These are phyloP conservation scores for Daldinia vernicosa DNA, from an alignment of 495 filamentous ascomycete genomes.

Conservation along the genomic window DNA sequence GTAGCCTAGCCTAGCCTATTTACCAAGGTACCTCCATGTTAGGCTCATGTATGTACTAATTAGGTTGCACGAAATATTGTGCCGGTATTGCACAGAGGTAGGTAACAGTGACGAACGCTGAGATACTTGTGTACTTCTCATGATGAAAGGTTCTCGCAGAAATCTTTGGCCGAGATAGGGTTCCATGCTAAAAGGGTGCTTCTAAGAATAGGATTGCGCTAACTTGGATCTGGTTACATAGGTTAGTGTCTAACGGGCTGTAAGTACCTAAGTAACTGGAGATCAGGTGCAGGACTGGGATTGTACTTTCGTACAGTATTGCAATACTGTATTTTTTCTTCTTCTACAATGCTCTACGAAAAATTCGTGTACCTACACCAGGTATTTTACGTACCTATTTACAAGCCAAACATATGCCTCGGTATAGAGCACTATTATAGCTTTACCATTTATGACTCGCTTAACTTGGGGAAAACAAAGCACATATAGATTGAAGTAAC, in stretches of 20 bases:
- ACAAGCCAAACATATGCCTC: background rate
- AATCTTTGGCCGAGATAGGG: slow-evolving; percentile 38
- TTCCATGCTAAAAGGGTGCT: slow-evolving; percentile 1
- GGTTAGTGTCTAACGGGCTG: slow-evolving; percentile 19
- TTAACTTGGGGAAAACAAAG: background rate
- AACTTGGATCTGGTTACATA: slow-evolving; percentile 24
- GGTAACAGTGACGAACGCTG: background rate
- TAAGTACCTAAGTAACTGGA: slow-evolving; percentile 5
- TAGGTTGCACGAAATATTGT: background rate
- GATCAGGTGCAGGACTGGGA: slow-evolving; percentile 20
- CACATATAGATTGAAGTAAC: background rate
- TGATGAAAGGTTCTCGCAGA: slow-evolving; percentile 28
- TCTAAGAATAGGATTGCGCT: slow-evolving; percentile 37
- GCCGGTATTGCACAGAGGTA: too few relatives aligned
- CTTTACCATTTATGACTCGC: background rate
- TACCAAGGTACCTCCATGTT: background rate
- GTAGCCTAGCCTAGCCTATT: slow-evolving; percentile 15
- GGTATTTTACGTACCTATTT: background rate
- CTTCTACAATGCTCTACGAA: background rate
- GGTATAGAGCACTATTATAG: background rate
- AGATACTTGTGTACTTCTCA: slow-evolving; percentile 6
- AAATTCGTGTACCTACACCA: background rate
- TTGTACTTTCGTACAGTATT: slow-evolving; percentile 7
- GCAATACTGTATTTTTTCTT: background rate
- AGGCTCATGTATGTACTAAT: background rate